Percentiles rank a stretch among this genome's conserved stretches.
Evolutionary conservation across 805 yeast genomes (phyloP).

Genomic region (Zygosaccharomyces bailii): DNA sequence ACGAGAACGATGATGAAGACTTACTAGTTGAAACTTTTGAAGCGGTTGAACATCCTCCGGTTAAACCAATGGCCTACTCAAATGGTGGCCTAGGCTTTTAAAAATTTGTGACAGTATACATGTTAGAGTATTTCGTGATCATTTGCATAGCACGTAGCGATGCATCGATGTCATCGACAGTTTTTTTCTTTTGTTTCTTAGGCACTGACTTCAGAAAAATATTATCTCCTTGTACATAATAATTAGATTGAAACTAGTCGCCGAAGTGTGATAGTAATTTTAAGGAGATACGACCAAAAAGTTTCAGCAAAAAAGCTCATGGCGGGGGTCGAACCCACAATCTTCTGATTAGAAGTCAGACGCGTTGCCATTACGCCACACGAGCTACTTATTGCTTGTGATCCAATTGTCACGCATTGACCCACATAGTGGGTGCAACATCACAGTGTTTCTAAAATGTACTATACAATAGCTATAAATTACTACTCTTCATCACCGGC

Average conservation of each 20-base stretch:
- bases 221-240: not conserved
- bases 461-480: slow-evolving; percentile 1
- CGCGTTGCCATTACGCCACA: slow-evolving; percentile 58
- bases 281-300: not conserved
- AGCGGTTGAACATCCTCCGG: slow-evolving; percentile 86
- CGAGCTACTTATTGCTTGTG: slow-evolving; percentile 40
- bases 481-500: slow-evolving; percentile 49
- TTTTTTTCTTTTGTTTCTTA: not conserved
- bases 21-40: slow-evolving; percentile 59
- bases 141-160: not conserved
- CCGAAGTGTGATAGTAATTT: too few relatives aligned
- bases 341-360: slow-evolving; percentile 55
- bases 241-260: too few relatives aligned
- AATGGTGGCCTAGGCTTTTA: slow-evolving; percentile 43
- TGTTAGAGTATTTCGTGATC: not conserved
- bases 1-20: slow-evolving; percentile 44
- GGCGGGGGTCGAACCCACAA: slow-evolving; percentile 56
- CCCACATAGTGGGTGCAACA: not conserved
- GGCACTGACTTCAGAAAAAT: not conserved
- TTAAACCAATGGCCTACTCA: slow-evolving; percentile 93
- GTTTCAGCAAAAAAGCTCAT: slow-evolving; percentile 37
- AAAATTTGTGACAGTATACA: slow-evolving; percentile 2
- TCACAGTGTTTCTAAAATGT: not conserved
- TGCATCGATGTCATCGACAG: not conserved
- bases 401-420: too few relatives aligned